A percentile compares a stretch with the other conserved stretches of the same genome.
Evolutionary conservation across 2,329 filamentous ascomycete species (phyloP).

Genomic region (Aspergillus persii): DNA sequence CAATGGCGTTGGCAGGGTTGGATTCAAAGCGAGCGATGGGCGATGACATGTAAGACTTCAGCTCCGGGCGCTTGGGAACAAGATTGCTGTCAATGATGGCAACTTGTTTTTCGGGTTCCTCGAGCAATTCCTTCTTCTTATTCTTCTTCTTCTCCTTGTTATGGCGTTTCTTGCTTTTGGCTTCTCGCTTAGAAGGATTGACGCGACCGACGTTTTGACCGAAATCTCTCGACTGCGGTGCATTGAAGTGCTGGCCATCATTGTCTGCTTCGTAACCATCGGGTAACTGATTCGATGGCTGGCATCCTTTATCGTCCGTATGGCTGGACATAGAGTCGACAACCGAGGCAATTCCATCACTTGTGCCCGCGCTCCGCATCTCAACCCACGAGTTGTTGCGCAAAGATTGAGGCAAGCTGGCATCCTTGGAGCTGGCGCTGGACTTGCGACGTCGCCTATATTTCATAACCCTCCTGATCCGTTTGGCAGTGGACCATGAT

Average conservation of each 20-base stretch:
- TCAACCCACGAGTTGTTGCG: conserved; percentile 23
- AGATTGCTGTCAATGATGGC: neutral
- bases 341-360: conserved; percentile 21
- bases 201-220: conserved; percentile 16
- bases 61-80: conserved; percentile 6
- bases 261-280: conserved; percentile 33
- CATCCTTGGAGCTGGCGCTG: conserved; percentile 64
- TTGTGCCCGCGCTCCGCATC: conserved; percentile 7
- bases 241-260: conserved; percentile 17
- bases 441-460: conserved; percentile 72
- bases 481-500: conserved; percentile 71
- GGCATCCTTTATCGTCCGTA: conserved; percentile 19
- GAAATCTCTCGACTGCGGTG: conserved; percentile 31
- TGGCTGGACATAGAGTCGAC: conserved; percentile 24
- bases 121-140: conserved; percentile 21
- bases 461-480: conserved; percentile 72
- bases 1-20: neutral
- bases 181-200: conserved; percentile 14
- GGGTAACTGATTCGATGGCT: conserved; percentile 15
- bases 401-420: conserved; percentile 20
- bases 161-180: conserved; percentile 17
- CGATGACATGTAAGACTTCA: conserved; percentile 15
- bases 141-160: conserved; percentile 22
- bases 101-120: conserved; percentile 11
- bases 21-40: neutral